Percentiles rank a stretch among this genome's conserved stretches.
Evolutionary conservation across 768 basidiomycete species (phyloP).

Genomic region (Strobilomyces echinocephalus): DNA sequence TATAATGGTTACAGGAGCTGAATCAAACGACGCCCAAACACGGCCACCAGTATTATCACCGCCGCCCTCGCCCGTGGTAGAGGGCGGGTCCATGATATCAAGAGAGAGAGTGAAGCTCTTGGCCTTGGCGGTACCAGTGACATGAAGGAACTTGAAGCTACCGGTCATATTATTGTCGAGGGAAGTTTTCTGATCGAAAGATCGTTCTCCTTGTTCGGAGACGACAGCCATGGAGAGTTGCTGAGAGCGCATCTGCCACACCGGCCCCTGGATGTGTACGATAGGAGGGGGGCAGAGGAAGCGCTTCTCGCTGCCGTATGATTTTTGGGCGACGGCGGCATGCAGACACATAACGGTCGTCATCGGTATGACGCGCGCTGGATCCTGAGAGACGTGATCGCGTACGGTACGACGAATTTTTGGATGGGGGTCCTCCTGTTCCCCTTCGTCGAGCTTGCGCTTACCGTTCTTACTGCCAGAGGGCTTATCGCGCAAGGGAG

Average conservation of each 20-base stretch:
- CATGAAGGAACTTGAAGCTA: constrained; percentile 89
- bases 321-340: constrained; percentile 93
- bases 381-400: constrained; percentile 76
- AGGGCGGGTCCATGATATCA: constrained; percentile 75
- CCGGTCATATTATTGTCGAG: constrained; percentile 81
- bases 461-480: constrained; percentile 48
- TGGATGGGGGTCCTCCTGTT: constrained; percentile 57
- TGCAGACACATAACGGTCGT: constrained; percentile 88
- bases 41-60: constrained; percentile 47
- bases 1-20: constrained; percentile 89
- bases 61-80: constrained; percentile 38
- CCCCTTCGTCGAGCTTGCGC: constrained; percentile 67
- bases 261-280: constrained; percentile 87
- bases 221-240: constrained; percentile 84
- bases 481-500: constrained; percentile 21
- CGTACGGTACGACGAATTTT: constrained; percentile 84
- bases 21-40: constrained; percentile 88
- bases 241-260: constrained; percentile 77
- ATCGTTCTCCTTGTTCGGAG: constrained; percentile 76
- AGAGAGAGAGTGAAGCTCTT: constrained; percentile 86
- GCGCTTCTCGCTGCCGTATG: constrained; percentile 92
- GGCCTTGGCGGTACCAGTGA: constrained; percentile 81
- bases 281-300: constrained; percentile 92
- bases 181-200: constrained; percentile 79
- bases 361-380: constrained; percentile 76